Percentiles rank a stretch among this genome's conserved stretches.
These are phyloP conservation scores for Brassica carinata DNA, from an alignment of 345 rosid genomes.

Conservation along the genomic window DNA sequence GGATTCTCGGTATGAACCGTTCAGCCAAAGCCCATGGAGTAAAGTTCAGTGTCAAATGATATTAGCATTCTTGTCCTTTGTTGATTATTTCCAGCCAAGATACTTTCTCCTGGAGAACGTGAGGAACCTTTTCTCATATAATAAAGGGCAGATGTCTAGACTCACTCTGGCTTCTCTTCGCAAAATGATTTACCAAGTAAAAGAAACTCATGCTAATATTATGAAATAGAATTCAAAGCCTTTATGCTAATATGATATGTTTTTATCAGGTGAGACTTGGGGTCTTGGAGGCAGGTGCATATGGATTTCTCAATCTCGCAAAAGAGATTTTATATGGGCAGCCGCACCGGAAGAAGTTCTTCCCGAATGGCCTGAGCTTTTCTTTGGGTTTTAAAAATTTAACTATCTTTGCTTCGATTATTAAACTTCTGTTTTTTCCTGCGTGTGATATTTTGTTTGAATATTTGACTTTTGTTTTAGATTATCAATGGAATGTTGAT, in stretches of 20 bases:
- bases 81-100: constrained; percentile 85
- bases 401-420: too few relatives aligned
- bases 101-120: constrained; percentile 88
- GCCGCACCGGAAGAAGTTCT: constrained; percentile 81
- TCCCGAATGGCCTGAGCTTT: constrained; percentile 99
- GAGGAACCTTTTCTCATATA: constrained; percentile 76
- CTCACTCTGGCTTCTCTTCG: constrained; percentile 71
- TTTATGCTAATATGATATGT: background rate
- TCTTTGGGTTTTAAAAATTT: too few relatives aligned
- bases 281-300: constrained; percentile 90
- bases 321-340: constrained; percentile 93
- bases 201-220: background rate
- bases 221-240: background rate
- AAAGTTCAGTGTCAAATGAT: constrained; percentile 78
- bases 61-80: constrained; percentile 64
- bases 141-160: constrained; percentile 80
- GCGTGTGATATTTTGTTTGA: too few relatives aligned
- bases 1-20: constrained; percentile 97
- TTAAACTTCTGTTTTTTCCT: too few relatives aligned
- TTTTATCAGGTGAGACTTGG: constrained; percentile 84
- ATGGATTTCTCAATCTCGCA: constrained; percentile 83
- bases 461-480: too few relatives aligned
- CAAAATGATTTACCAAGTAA: constrained; percentile 62
- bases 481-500: too few relatives aligned
- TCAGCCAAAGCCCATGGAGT: constrained; percentile 78